Evolutionary conservation across 257 asterid species (phyloP).

Genomic region (Mitragyna speciosa): DNA sequence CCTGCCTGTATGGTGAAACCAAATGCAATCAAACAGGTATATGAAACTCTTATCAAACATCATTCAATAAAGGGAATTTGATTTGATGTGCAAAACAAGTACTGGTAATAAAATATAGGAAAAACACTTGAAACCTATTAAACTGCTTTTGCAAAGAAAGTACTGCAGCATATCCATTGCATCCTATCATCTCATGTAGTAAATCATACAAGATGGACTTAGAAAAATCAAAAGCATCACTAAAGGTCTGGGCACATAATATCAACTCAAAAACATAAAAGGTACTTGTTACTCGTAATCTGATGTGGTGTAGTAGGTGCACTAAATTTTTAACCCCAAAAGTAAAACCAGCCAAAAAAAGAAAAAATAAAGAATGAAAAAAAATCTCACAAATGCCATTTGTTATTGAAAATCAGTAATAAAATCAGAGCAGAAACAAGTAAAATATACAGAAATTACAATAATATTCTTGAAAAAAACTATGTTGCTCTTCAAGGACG

Average conservation of each 20-base stretch:
- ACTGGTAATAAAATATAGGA: not conserved
- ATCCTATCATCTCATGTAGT: not conserved
- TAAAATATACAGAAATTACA: not conserved
- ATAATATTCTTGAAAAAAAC: not conserved
- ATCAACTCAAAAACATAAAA: not conserved
- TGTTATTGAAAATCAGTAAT: not conserved
- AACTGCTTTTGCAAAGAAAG: not conserved
- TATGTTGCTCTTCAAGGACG: not conserved
- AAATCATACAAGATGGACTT: not conserved
- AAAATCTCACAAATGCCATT: not conserved
- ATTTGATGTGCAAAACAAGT: not conserved
- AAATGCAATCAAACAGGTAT: not conserved
- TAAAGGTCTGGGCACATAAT: not conserved
- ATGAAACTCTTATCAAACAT: not conserved
- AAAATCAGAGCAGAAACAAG: not conserved
- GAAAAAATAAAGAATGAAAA: not conserved
- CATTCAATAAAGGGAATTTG: not conserved
- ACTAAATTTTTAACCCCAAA: not conserved
- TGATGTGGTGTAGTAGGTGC: not conserved
- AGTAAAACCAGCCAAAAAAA: not conserved
- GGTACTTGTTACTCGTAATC: not conserved
- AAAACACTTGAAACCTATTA: not conserved
- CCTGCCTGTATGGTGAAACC: slow-evolving; percentile 70
- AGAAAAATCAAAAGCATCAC: no score
- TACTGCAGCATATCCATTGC: not conserved